Evolutionary conservation across 192 early-diverging fungal species (phyloP).

Genomic region (Jimgerdemannia flammicorona): DNA sequence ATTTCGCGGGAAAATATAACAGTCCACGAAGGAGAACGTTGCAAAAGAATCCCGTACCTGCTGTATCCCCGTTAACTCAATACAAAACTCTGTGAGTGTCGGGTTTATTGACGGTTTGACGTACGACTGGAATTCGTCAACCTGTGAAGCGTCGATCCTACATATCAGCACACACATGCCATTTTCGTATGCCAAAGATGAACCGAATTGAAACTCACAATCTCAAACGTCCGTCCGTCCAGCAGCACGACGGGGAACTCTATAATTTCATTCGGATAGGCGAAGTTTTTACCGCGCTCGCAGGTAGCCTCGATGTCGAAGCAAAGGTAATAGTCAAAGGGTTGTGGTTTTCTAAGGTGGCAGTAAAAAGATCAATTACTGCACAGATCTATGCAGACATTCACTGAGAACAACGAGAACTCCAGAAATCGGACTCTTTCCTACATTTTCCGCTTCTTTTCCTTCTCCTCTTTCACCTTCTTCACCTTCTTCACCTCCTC

Average conservation of each 20-base stretch:
- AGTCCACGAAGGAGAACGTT: not conserved
- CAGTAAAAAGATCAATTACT: not conserved
- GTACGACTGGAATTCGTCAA: conserved; percentile 71
- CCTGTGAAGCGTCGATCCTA: conserved; percentile 23
- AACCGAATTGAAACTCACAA: conserved; percentile 37
- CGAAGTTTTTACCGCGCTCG: conserved; percentile 44
- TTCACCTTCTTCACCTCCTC: not conserved
- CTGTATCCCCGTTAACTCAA: conserved; percentile 71
- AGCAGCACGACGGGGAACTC: conserved; percentile 80
- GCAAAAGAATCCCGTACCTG: conserved; percentile 43
- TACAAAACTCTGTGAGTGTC: conserved; percentile 70
- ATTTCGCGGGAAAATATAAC: too few relatives aligned
- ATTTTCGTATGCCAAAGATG: not conserved
- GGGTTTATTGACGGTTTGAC: conserved; percentile 67
- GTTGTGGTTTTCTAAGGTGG: conserved; percentile 21
- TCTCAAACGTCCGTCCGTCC: conserved; percentile 52
- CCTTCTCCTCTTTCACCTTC: conserved; percentile 1
- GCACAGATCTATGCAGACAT: not conserved
- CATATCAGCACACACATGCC: not conserved
- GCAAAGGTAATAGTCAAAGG: conserved; percentile 64
- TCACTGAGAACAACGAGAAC: not conserved
- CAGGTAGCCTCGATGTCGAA: conserved; percentile 87
- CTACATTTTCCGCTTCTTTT: not conserved
- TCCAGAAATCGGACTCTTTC: not conserved
- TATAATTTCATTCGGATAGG: conserved; percentile 79